A percentile compares a stretch with the other conserved stretches of the same genome.
These are phyloP conservation scores for Fagus crenata DNA, from an alignment of 306 rosid genomes.

Conservation along the genomic window DNA sequence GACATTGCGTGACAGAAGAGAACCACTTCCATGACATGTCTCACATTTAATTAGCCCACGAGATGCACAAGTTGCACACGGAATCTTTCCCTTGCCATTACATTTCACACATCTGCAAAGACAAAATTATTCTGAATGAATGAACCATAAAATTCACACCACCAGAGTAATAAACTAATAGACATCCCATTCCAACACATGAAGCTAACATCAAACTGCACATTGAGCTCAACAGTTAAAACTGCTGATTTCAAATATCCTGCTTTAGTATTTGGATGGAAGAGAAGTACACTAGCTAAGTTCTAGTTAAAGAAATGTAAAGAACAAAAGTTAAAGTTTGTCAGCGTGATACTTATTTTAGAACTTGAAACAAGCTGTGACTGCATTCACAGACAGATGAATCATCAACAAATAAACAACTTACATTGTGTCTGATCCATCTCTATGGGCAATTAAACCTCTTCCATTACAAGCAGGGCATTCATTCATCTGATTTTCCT, in stretches of 20 bases:
- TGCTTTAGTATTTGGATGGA: neutral
- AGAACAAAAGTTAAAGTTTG: constrained; percentile 4
- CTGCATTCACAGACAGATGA: constrained; percentile 12
- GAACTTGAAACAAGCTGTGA: constrained; percentile 8
- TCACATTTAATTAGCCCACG: constrained; percentile 72
- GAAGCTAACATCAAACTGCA: constrained; percentile 14
- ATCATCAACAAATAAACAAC: constrained; percentile 29
- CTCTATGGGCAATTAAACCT: constrained; percentile 92
- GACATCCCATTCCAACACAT: constrained; percentile 2
- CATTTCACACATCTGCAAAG: constrained; percentile 84
- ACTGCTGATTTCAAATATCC: constrained; percentile 8
- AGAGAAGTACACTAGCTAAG: neutral
- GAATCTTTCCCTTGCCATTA: constrained; percentile 75
- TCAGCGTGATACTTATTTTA: neutral
- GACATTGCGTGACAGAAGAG: constrained; percentile 58
- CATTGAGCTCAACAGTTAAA: constrained; percentile 19
- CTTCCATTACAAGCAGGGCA: constrained; percentile 86
- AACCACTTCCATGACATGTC: constrained; percentile 70
- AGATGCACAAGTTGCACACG: constrained; percentile 82
- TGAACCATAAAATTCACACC: constrained; percentile 18
- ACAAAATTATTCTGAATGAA: constrained; percentile 19
- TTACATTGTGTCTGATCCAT: constrained; percentile 91
- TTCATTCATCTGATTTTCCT: constrained; percentile 71
- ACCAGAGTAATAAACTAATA: constrained; percentile 14
- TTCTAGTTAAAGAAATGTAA: constrained; percentile 1